Evolutionary conservation across 495 filamentous ascomycete genomes (phyloP).

Genomic region (Talaromyces stipitatus): DNA sequence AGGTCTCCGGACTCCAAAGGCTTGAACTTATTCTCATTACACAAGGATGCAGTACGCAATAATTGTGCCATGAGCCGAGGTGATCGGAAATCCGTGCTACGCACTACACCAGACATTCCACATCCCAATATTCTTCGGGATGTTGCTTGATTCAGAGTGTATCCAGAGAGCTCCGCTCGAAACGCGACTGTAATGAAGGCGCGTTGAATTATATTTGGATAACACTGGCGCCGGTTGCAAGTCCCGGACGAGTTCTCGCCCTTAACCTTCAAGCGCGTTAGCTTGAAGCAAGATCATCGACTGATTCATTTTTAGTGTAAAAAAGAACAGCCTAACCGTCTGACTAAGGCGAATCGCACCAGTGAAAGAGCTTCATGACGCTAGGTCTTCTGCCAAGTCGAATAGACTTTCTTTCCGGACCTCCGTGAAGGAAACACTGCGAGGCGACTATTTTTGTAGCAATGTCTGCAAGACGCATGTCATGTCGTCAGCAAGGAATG

Average conservation of each 20-base stretch:
- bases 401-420: not conserved
- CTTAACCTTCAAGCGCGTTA: not conserved
- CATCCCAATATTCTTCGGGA: not conserved
- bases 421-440: not conserved
- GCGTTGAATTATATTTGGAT: not conserved
- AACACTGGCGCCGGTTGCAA: not conserved
- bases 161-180: not conserved
- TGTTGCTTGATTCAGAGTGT: not conserved
- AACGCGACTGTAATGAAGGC: not conserved
- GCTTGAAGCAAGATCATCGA: not conserved
- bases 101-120: not conserved
- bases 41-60: not conserved
- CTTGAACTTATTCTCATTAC: not conserved
- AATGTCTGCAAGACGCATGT: not conserved
- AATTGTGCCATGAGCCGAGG: not conserved
- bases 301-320: not conserved
- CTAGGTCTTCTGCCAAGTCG: not conserved
- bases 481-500: slow-evolving; percentile 3
- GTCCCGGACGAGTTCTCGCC: not conserved
- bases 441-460: not conserved
- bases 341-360: not conserved
- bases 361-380: not conserved
- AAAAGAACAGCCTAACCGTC: not conserved
- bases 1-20: not conserved
- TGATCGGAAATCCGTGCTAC: not conserved